Percentiles rank a stretch among this genome's conserved stretches.
phyloP scores from a whole-genome alignment of 1,284 basidiomycete species.

The Bondarzewia mesenterica region DNA sequence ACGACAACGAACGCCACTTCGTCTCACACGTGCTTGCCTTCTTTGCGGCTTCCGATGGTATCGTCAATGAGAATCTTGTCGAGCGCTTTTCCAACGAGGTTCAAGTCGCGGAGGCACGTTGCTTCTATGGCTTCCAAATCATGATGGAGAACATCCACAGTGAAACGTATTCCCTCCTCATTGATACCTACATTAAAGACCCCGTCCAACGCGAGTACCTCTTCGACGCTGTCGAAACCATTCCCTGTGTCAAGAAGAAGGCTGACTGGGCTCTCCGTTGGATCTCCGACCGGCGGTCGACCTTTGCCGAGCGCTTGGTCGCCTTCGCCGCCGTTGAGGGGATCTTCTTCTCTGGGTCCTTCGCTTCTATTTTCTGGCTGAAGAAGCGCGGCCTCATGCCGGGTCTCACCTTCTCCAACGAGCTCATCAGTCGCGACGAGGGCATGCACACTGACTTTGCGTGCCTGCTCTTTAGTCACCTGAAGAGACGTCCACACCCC shows the following conservation, averaged over 20 bases:
- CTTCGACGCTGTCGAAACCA: conserved; percentile 92
- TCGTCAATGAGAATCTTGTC: conserved; percentile 96
- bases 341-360: conserved; percentile 96
- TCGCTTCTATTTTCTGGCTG: conserved; percentile 96
- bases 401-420: conserved; percentile 94
- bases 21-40: conserved; percentile 96
- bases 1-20: conserved; percentile 92
- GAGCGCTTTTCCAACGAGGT: conserved; percentile 95
- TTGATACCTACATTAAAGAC: conserved; percentile 97
- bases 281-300: conserved; percentile 81
- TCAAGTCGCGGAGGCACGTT: conserved; percentile 91
- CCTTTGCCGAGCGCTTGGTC: conserved; percentile 87
- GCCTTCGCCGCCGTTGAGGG: conserved; percentile 99
- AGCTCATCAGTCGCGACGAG: conserved; percentile 96
- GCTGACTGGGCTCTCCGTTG: conserved; percentile 92
- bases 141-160: conserved; percentile 99
- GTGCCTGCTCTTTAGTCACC: conserved; percentile 77
- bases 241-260: conserved; percentile 88
- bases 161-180: conserved; percentile 96
- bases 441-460: conserved; percentile 99
- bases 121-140: conserved; percentile 99
- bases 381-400: conserved; percentile 99
- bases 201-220: conserved; percentile 76
- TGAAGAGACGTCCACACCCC: conserved; percentile 15
- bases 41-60: conserved; percentile 95